Percentiles rank a stretch among this genome's conserved stretches.
These are phyloP conservation scores for Vaccinium darrowii DNA, from an alignment of 148 eudicot genomes.

Conservation along the genomic window DNA sequence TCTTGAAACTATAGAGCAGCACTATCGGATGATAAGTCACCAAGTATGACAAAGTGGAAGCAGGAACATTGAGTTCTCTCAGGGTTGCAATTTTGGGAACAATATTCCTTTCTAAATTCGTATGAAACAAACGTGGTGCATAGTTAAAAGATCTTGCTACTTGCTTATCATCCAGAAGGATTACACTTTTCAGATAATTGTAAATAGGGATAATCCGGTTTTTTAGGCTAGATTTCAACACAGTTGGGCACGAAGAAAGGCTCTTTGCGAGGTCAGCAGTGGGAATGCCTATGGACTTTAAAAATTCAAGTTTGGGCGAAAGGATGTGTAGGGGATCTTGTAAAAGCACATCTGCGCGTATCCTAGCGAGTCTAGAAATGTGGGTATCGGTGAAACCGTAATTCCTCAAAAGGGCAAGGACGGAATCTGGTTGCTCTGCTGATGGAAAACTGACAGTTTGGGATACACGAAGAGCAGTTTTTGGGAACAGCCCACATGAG, in stretches of 20 bases:
- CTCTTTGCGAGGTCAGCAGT: background rate
- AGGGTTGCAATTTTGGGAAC: slow-evolving; percentile 16
- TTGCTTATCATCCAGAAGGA: slow-evolving; percentile 12
- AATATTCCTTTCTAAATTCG: background rate
- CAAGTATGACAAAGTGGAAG: background rate
- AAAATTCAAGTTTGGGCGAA: slow-evolving; percentile 25
- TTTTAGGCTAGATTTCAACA: slow-evolving; percentile 16
- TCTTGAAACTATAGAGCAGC: background rate
- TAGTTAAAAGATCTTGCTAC: slow-evolving; percentile 3
- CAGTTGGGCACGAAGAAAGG: background rate
- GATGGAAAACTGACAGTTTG: background rate
- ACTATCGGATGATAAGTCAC: background rate
- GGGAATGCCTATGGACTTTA: slow-evolving; percentile 18
- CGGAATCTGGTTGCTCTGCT: background rate
- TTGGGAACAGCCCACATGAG: slow-evolving; percentile 14
- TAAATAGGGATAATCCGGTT: background rate
- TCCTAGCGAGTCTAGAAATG: slow-evolving; percentile 4
- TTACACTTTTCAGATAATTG: too few relatives aligned
- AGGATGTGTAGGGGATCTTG: slow-evolving; percentile 15
- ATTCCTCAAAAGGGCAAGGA: background rate
- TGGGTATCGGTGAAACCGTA: slow-evolving; percentile 24
- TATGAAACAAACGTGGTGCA: background rate
- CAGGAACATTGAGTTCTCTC: slow-evolving; percentile 16
- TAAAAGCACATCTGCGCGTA: slow-evolving; percentile 13
- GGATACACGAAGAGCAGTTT: slow-evolving; percentile 16